Evolutionary conservation across 306 rosid species (phyloP).

Genomic region (Myrica gale): DNA sequence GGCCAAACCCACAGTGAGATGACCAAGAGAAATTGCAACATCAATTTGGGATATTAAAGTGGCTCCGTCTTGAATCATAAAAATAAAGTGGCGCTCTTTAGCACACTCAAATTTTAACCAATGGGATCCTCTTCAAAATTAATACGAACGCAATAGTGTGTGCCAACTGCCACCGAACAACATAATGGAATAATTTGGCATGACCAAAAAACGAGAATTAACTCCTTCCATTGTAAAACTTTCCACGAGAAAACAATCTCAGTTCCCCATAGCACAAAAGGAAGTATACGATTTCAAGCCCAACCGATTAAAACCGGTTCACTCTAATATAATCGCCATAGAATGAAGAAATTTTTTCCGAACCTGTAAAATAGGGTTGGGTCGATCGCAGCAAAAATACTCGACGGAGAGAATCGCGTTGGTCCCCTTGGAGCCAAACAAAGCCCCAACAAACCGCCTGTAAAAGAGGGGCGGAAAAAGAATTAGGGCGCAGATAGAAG

Average conservation of each 20-base stretch:
- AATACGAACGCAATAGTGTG: background rate
- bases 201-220: background rate
- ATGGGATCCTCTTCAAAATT: background rate
- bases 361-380: conserved; percentile 93
- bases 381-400: conserved; percentile 84
- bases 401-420: conserved; percentile 63
- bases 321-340: background rate
- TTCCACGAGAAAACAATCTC: background rate
- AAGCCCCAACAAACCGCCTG: conserved; percentile 69
- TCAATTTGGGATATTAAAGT: too few species aligned
- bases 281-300: background rate
- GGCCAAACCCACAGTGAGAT: too few species aligned
- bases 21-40: too few species aligned
- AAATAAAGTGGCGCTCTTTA: background rate
- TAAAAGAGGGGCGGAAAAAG: background rate
- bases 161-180: background rate
- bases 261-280: background rate
- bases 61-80: background rate
- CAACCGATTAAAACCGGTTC: background rate
- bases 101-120: background rate
- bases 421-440: conserved; percentile 67
- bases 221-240: too few species aligned
- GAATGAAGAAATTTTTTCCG: background rate
- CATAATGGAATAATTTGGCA: background rate
- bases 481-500: background rate